These are phyloP conservation scores for Monosporascus sp. DNA, from an alignment of 2,329 filamentous ascomycete species.

Conservation along the genomic window DNA sequence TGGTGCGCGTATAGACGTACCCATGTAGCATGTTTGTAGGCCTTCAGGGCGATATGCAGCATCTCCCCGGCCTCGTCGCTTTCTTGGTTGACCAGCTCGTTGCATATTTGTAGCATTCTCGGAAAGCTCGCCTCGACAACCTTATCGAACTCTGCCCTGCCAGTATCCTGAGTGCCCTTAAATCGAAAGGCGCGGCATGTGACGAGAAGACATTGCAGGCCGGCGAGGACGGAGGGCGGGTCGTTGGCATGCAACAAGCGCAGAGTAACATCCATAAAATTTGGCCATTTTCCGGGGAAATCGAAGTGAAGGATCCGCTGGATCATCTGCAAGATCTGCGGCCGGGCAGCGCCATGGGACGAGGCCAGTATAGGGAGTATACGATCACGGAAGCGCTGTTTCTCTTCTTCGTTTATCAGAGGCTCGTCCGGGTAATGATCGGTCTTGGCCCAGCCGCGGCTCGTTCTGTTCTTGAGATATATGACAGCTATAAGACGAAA, in stretches of 20 bases:
- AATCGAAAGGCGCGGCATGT: constrained; percentile 95
- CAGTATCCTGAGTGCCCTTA: constrained; percentile 72
- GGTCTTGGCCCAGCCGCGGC: constrained; percentile 78
- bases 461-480: constrained; percentile 96
- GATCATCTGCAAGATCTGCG: constrained; percentile 88
- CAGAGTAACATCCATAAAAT: constrained; percentile 88
- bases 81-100: constrained; percentile 81
- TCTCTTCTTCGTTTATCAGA: constrained; percentile 83
- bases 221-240: constrained; percentile 81
- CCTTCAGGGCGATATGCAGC: constrained; percentile 89
- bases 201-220: constrained; percentile 86
- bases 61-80: constrained; percentile 95
- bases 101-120: constrained; percentile 78
- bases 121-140: constrained; percentile 92
- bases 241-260: constrained; percentile 85
- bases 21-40: constrained; percentile 97
- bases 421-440: constrained; percentile 70
- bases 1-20: constrained; percentile 45
- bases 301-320: constrained; percentile 96
- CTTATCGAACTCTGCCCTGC: constrained; percentile 81
- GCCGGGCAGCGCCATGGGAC: constrained; percentile 74
- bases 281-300: constrained; percentile 90
- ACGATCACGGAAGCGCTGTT: constrained; percentile 77
- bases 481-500: constrained; percentile 65
- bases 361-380: constrained; percentile 83